phyloP scores from a whole-genome alignment of 1,284 basidiomycete genomes.

The Boletellus dicymbophilus region DNA sequence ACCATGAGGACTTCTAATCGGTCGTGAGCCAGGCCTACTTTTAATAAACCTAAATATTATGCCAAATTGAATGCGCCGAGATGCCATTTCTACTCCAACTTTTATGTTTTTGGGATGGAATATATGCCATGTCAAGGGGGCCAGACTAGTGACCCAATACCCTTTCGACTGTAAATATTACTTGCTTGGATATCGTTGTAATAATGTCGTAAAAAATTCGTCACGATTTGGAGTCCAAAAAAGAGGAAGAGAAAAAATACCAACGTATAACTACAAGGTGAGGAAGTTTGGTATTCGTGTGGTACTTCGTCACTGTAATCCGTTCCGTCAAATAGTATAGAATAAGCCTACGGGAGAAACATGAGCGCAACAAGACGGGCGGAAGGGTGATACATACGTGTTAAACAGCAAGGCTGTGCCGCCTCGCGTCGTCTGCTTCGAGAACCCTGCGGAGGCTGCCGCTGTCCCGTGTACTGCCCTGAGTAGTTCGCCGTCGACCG shows the following conservation, averaged over 20 bases:
- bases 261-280: slow-evolving; percentile 32
- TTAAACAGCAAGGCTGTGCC: slow-evolving; percentile 36
- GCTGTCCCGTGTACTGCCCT: slow-evolving; percentile 24
- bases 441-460: slow-evolving; percentile 28
- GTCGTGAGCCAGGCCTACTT: slow-evolving; percentile 27
- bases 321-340: slow-evolving; percentile 35
- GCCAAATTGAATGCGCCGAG: too few relatives aligned
- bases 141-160: background rate
- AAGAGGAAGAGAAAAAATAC: background rate
- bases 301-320: slow-evolving; percentile 17
- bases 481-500: slow-evolving; percentile 49
- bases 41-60: slow-evolving; percentile 21
- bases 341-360: slow-evolving; percentile 33
- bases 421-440: slow-evolving; percentile 34
- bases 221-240: slow-evolving; percentile 12
- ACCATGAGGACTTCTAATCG: slow-evolving; percentile 2
- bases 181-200: slow-evolving; percentile 16
- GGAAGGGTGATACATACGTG: slow-evolving; percentile 1
- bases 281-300: slow-evolving; percentile 18
- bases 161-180: slow-evolving; percentile 15
- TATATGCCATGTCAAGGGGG: background rate
- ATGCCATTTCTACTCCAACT: too few relatives aligned
- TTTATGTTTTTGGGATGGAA: too few relatives aligned
- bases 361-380: slow-evolving; percentile 1
- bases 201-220: slow-evolving; percentile 31